Base-by-base conservation (phyloP, 2,329 filamentous ascomycete species). In the Juglanconis sp. region DNA sequence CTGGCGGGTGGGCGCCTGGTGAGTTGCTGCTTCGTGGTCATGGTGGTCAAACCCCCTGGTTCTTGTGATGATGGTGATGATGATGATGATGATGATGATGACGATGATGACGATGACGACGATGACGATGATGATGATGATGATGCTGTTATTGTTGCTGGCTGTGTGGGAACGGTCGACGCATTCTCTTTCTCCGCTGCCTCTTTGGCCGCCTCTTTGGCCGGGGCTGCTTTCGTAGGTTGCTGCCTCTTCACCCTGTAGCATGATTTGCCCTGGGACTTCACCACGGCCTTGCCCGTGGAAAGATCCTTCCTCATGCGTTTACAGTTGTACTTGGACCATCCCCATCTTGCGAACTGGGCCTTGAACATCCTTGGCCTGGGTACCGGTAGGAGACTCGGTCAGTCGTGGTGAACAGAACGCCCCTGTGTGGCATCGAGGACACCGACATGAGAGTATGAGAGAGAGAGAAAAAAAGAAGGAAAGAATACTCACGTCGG, bases 351-450 rank as follows among this genome's bases (percentile, higher is more conserved):
- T 30, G 59, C 62, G 44, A 65, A 65, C 50, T 65, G 63, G 17
- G 63, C 59, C 59, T 65, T 65, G 53, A 64, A 65, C 63, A 65
- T 65, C 54, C 63, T 57, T 34, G 63, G 56, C 24, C 61, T 61
- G 40, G 8, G 40, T 8, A 13, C 10, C 32, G 3, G 30, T 17
- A 34, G 31, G 17, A 15, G 9, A 38, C 31, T 11, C 30, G 38
- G 48, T 56, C 42, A 59, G 56, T 24, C 30, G 24, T 40, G 10
- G 15, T 42, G 15, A 5, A 24, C 17, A 24, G 17, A 24, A 24
- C 17, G 17, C 17, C 17, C 17, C 17, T 24, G 17, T 2, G 17
- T 24, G 17, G 17, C 17, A 24, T 24, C 17, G 17, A 24, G 17
- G 1, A 24, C 17, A 24, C 17, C 17, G 17, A 24, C 17, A 24